These are phyloP conservation scores for Trypanosoma melophagium DNA, from an alignment of 208 protist genomes.

Conservation along the genomic window DNA sequence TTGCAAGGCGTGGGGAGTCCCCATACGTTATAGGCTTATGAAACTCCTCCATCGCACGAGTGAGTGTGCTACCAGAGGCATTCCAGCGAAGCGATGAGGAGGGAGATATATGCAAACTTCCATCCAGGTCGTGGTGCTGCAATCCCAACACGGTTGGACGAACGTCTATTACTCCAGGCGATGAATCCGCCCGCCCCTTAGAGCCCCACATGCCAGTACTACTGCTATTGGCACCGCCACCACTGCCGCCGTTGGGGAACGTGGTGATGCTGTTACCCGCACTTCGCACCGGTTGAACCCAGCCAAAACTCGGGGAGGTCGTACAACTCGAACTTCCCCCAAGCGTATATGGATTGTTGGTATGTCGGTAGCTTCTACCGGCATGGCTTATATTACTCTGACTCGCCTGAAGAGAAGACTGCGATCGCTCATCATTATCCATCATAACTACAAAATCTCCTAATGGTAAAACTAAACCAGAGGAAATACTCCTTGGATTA, in stretches of 20 bases:
- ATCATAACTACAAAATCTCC: slow-evolving; percentile 12
- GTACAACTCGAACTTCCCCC: slow-evolving; percentile 18
- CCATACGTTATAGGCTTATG: background rate
- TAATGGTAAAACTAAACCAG: slow-evolving; percentile 10
- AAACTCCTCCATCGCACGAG: slow-evolving; percentile 20
- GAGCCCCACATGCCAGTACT: background rate
- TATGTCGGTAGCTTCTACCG: slow-evolving; percentile 15
- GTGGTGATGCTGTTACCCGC: slow-evolving; percentile 25
- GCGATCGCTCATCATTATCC: slow-evolving; percentile 20
- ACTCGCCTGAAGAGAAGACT: slow-evolving; percentile 31
- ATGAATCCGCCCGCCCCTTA: slow-evolving; percentile 1
- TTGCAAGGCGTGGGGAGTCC: background rate
- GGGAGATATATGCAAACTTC: slow-evolving; percentile 36
- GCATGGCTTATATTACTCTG: slow-evolving; percentile 24
- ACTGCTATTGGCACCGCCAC: background rate
- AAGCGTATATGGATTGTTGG: slow-evolving; percentile 26
- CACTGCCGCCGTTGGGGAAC: background rate
- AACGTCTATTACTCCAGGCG: background rate
- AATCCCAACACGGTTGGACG: background rate
- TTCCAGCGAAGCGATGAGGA: slow-evolving; percentile 36
- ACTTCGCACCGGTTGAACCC: slow-evolving; percentile 31
- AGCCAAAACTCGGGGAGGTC: slow-evolving; percentile 27
- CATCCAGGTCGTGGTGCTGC: slow-evolving; percentile 26
- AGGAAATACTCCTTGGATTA: background rate
- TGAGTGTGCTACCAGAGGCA: slow-evolving; percentile 30